phyloP scores from a whole-genome alignment of 176 grass and related monocot genomes.

The Triticum turgidum region DNA sequence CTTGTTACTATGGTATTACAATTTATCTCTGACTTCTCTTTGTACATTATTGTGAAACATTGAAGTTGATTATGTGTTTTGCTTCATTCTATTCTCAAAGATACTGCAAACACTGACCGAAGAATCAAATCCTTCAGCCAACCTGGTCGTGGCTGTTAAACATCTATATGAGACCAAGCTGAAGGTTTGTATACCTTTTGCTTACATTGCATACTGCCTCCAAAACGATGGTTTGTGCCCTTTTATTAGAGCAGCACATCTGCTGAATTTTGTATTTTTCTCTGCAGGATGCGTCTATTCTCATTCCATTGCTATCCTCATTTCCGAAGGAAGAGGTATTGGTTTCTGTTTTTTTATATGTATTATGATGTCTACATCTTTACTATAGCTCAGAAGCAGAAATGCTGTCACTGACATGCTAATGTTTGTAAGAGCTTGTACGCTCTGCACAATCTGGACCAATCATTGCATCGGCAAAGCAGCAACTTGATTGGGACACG shows the following conservation, averaged over 20 bases:
- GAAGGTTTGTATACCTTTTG: constrained; percentile 60
- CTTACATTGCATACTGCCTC: background rate
- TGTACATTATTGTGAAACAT: constrained; percentile 16
- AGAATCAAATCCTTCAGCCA: constrained; percentile 77
- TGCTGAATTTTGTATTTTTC: constrained; percentile 17
- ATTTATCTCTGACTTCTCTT: constrained; percentile 29
- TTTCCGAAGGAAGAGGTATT: constrained; percentile 96
- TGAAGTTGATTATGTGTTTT: constrained; percentile 28
- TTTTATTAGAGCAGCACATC: constrained; percentile 16
- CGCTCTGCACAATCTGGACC: background rate
- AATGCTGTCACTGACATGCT: background rate
- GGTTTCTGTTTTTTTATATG: constrained; percentile 4
- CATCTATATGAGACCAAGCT: constrained; percentile 91
- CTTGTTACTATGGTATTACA: constrained; percentile 83
- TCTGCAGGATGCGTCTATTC: constrained; percentile 90
- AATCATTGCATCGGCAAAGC: background rate
- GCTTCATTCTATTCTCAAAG: constrained; percentile 45
- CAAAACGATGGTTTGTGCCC: background rate
- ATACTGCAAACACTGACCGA: constrained; percentile 88
- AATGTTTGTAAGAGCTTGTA: constrained; percentile 20
- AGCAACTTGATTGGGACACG: no score
- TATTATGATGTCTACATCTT: constrained; percentile 5
- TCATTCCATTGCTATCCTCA: constrained; percentile 93
- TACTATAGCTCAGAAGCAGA: constrained; percentile 23
- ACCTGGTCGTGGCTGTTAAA: constrained; percentile 83